Evolutionary conservation across 306 rosid genomes (phyloP), one percentile per base, ranked within the genome.

Genomic region (Clitoria ternatea): DNA sequence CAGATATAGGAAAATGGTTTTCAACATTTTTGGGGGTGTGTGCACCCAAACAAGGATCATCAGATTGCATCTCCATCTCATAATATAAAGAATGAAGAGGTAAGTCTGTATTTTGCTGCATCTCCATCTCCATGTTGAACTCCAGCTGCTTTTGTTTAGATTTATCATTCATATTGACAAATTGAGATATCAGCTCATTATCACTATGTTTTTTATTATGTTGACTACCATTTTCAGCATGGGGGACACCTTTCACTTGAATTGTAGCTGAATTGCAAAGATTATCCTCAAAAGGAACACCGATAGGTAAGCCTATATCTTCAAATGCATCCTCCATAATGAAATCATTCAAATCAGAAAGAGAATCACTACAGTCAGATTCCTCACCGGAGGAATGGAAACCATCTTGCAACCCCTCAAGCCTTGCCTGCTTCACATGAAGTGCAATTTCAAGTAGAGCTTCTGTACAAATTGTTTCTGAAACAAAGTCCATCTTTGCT

Each of bases 331-430:
- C 90, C 73, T 68, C 77, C 98, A 93, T 88, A 1, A 30, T 44
- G 36, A 82, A 81, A 84, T 93, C 90, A 81, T 93, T 80, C 88
- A 90, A 82, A 79, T 93, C 94, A 49, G 93, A 87, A 75, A 90
- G 92, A 74, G 92, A 84, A 56, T 93, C 92, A 29, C 73, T 68
- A n/a, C 43, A 54, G 49, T 69, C 86, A 55, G 77, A 70, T 66
- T 82, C 90, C 73, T 79, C 85, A 23, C 39, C 22, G 23, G 78
- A 54, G 66, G 53, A 74, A 66, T 57, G 70, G 27, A 45, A 65
- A 73, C 69, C 72, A 68, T 80, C 85, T 62, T 88, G 86, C 52
- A 75, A 75, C 76, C 73, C 73, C 54, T 85, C 83, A 26, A 82
- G 74, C 39, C 97, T 77, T 73, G 96, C 85, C 73, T 82, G 83